Conservation (phyloP, 2,329 filamentous ascomycete species). For the Lasiodiplodia sp. region DNA sequence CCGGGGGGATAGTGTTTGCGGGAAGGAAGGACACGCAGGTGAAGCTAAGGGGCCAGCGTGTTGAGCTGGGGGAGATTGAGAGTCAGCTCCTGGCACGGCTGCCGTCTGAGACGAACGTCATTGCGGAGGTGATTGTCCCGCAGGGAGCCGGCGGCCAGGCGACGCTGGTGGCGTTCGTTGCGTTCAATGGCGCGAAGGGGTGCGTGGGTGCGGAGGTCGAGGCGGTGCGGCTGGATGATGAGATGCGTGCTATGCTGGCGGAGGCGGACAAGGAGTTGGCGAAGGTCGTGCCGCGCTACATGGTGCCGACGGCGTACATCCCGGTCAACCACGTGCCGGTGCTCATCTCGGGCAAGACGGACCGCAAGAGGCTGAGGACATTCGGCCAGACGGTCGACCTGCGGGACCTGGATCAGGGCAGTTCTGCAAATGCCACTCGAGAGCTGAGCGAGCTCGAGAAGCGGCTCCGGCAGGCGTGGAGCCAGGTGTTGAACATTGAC, state of each 20-base stretch:
- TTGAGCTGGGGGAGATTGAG: slow-evolving; percentile 50
- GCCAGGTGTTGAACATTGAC: slow-evolving; percentile 23
- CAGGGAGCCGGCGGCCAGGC: slow-evolving; percentile 34
- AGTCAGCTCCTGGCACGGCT: slow-evolving; percentile 42
- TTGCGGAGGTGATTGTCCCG: slow-evolving; percentile 57
- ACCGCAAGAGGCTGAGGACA: slow-evolving; percentile 36
- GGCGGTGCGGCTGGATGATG: slow-evolving; percentile 1
- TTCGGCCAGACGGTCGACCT: slow-evolving; percentile 34
- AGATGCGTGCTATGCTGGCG: not conserved
- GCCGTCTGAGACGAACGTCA: slow-evolving; percentile 32
- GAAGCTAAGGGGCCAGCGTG: slow-evolving; percentile 48
- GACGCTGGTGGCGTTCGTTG: slow-evolving; percentile 45
- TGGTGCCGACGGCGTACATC: slow-evolving; percentile 54
- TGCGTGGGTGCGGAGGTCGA: slow-evolving; percentile 32
- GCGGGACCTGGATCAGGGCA: slow-evolving; percentile 30
- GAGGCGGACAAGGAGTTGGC: slow-evolving; percentile 29
- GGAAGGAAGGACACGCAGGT: slow-evolving; percentile 70
- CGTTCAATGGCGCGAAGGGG: slow-evolving; percentile 31
- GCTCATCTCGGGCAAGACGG: slow-evolving; percentile 53
- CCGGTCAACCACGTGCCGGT: slow-evolving; percentile 53
- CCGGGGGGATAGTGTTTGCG: slow-evolving; percentile 60
- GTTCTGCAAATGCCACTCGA: not conserved
- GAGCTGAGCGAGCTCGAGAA: slow-evolving; percentile 16
- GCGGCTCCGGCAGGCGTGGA: slow-evolving; percentile 30
- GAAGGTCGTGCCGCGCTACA: slow-evolving; percentile 41